These are phyloP conservation scores for Haplosporangium sp. DNA, from an alignment of 371 early-diverging fungal genomes.

Conservation along the genomic window DNA sequence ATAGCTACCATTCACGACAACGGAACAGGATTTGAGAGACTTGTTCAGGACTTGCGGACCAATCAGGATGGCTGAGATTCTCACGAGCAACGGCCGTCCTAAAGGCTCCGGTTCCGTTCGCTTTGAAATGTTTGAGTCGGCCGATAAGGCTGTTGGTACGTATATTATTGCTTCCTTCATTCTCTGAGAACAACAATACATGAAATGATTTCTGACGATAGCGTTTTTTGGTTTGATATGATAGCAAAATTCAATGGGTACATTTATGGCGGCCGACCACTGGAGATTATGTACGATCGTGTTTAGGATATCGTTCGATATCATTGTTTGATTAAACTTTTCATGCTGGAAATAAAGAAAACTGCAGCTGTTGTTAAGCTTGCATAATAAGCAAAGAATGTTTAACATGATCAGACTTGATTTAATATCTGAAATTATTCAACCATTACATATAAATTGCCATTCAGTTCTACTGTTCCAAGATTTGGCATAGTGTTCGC, in stretches of 20 bases:
- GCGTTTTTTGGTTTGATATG: neutral
- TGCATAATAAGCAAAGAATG: neutral
- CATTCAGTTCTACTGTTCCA: no score
- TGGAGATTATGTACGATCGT: slow-evolving; percentile 60
- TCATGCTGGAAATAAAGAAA: no score
- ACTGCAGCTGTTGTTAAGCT: neutral
- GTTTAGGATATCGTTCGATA: neutral
- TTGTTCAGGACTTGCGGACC: slow-evolving; percentile 72
- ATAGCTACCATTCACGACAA: slow-evolving; percentile 74
- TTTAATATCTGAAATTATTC: no score
- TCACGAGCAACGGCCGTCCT: slow-evolving; percentile 64
- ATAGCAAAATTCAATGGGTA: slow-evolving; percentile 70
- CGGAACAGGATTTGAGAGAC: slow-evolving; percentile 74
- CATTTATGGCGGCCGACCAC: slow-evolving; percentile 67
- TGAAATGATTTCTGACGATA: neutral
- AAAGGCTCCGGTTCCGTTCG: slow-evolving; percentile 74
- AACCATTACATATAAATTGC: no score
- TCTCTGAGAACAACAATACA: neutral
- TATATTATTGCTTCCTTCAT: neutral
- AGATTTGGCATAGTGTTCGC: neutral
- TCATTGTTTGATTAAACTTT: no score
- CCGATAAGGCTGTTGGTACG: slow-evolving; percentile 72
- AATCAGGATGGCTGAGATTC: slow-evolving; percentile 66
- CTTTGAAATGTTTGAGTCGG: slow-evolving; percentile 67
- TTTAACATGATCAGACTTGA: no score